Evolutionary conservation across 1,284 basidiomycete species (phyloP).

Genomic region (Cutaneotrichosporon cyanovorans): DNA sequence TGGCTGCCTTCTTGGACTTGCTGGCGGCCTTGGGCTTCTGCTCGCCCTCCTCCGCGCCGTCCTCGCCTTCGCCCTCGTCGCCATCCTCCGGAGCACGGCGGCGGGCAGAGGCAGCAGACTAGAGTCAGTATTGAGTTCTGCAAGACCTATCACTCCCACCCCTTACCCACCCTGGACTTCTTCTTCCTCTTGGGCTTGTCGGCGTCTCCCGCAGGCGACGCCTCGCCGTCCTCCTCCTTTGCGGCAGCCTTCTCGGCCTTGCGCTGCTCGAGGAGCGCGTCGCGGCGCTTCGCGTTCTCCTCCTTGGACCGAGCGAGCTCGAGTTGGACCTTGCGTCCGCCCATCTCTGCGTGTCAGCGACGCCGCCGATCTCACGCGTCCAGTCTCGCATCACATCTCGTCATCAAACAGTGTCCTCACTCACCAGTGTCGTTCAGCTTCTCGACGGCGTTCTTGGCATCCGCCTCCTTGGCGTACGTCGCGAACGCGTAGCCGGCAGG

Average conservation of each 20-base stretch:
- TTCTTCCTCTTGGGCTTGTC: constrained; percentile 35
- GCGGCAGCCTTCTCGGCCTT: constrained; percentile 23
- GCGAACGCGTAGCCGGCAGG: constrained; percentile 82
- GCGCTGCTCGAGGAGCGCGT: constrained; percentile 25
- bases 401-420: background rate
- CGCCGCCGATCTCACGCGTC: background rate
- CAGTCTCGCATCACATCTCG: no score
- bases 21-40: constrained; percentile 12
- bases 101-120: constrained; percentile 18
- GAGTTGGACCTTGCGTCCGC: constrained; percentile 75
- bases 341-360: constrained; percentile 52
- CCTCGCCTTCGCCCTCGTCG: constrained; percentile 26
- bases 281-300: constrained; percentile 57
- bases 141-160: background rate
- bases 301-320: constrained; percentile 87
- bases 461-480: constrained; percentile 67
- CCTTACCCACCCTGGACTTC: constrained; percentile 27
- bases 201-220: constrained; percentile 29
- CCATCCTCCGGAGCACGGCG: constrained; percentile 41
- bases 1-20: constrained; percentile 26
- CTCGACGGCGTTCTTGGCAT: constrained; percentile 78
- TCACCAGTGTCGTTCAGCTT: constrained; percentile 58
- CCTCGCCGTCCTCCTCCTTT: constrained; percentile 37
- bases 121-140: background rate
- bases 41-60: constrained; percentile 17